phyloP scores from a whole-genome alignment of 169 alveolate genomes.

The Babesia bovis region DNA sequence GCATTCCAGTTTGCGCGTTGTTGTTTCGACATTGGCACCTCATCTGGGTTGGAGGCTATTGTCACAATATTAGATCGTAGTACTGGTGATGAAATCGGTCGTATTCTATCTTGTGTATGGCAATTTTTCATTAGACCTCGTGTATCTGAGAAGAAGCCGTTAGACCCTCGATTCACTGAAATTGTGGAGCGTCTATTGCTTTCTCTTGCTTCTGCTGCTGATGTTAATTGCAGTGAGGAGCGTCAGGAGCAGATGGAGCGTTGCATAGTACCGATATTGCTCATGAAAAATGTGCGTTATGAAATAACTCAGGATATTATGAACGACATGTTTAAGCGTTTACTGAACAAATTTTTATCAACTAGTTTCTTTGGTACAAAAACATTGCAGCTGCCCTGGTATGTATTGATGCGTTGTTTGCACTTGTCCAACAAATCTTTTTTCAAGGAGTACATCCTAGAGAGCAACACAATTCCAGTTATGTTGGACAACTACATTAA shows the following conservation, averaged over 20 bases:
- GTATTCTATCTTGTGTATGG: constrained; percentile 7
- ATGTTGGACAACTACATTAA: constrained; percentile 14
- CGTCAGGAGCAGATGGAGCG: constrained; percentile 29
- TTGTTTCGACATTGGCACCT: constrained; percentile 6
- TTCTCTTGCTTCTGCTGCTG: constrained; percentile 20
- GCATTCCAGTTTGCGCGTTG: not conserved
- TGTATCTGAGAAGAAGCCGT: not conserved
- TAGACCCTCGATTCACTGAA: constrained; percentile 15
- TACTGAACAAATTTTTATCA: constrained; percentile 23
- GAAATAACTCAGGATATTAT: constrained; percentile 35
- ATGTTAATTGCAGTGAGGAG: constrained; percentile 19
- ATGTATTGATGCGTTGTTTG: constrained; percentile 21
- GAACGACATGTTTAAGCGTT: not conserved
- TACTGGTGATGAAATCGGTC: not conserved
- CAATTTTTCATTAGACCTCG: constrained; percentile 28
- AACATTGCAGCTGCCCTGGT: constrained; percentile 30
- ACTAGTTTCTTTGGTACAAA: not conserved
- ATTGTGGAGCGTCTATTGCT: constrained; percentile 13
- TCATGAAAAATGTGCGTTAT: constrained; percentile 9
- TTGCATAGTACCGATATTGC: constrained; percentile 39
- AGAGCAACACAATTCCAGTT: constrained; percentile 2
- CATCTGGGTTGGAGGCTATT: constrained; percentile 25
- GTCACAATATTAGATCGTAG: constrained; percentile 8
- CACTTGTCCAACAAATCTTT: constrained; percentile 21
- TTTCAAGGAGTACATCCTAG: constrained; percentile 34